phyloP scores from a whole-genome alignment of 768 basidiomycete genomes.

The Gelatoporia subvermispora region DNA sequence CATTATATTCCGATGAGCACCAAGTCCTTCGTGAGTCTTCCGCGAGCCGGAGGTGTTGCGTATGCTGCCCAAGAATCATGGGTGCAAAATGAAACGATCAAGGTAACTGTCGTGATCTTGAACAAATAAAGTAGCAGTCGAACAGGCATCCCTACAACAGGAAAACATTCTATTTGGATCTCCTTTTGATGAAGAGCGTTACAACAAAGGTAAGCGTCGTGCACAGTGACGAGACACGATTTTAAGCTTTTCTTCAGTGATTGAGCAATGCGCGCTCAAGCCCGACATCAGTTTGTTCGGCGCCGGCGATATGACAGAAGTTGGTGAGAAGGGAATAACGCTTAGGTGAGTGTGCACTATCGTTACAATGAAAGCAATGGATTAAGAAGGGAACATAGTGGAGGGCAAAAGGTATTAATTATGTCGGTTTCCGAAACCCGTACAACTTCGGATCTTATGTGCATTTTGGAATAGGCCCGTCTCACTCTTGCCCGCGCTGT shows the following conservation, averaged over 20 bases:
- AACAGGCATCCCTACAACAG: slow-evolving; percentile 42
- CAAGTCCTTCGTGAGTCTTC: slow-evolving; percentile 67
- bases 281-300: slow-evolving; percentile 29
- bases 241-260: slow-evolving; percentile 19
- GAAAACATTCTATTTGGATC: slow-evolving; percentile 51
- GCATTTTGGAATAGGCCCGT: slow-evolving; percentile 28
- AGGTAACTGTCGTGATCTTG: slow-evolving; percentile 28
- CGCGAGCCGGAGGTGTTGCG: slow-evolving; percentile 64
- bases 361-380: neutral
- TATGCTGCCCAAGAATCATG: slow-evolving; percentile 85
- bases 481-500: slow-evolving; percentile 57
- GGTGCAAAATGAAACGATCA: slow-evolving; percentile 78
- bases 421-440: neutral
- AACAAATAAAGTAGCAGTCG: slow-evolving; percentile 59
- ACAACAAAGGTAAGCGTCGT: slow-evolving; percentile 30
- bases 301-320: slow-evolving; percentile 37
- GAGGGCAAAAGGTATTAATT: slow-evolving; percentile 41
- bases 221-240: neutral
- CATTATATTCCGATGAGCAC: slow-evolving; percentile 49
- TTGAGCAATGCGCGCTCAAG: slow-evolving; percentile 31
- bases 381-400: slow-evolving; percentile 16
- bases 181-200: slow-evolving; percentile 40
- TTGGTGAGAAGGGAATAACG: slow-evolving; percentile 52
- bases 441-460: too few relatives aligned
- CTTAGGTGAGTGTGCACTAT: slow-evolving; percentile 16